Evolutionary conservation across 805 yeast species (phyloP), one percentile per base, ranked within the genome.

Genomic region (Peterozyma xylosa): DNA sequence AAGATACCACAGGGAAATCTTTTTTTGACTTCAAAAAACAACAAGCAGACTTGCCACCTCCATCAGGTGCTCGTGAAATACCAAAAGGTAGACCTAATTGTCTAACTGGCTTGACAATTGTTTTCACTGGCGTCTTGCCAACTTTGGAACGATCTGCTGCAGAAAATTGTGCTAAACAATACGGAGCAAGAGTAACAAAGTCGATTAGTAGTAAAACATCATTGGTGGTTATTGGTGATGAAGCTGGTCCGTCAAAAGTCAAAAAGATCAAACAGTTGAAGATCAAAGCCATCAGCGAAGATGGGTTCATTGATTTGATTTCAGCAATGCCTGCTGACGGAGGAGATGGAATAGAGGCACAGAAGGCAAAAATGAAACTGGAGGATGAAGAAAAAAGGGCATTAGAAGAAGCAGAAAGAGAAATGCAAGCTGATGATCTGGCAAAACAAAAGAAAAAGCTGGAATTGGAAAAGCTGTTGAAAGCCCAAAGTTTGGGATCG

Each of bases 241-340:
- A 93, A 52, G 98, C 99, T 2, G 99, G 99, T 0, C 97, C 98
- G 2, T 80, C 88, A n/a, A 93, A 93, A 62, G 78, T 93, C 37
- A 77, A 78, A 53, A 86, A 82, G 55, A 91, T 95, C 51, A 82
- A 78, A 53, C 76, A 78, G 42, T 67, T 81, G 50, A 73, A 76
- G 7, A 78, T 87, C 43, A 90, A 90, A 62, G 88, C 95, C 35
- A 82, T 91, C 47, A 81, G 78, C 54, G 96, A 93, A 61, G 86
- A 76, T 10, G 98, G 98, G 0, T 89, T 93, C 53, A 63, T 86
- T 35, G 78, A 80, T 50, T 68, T 93, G 50, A 70, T 93, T 38
- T 54, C 68, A 17, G 74, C 78, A 6, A 86, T 91, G 93, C 98
- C 99, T 0, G 82, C 81, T 2, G 89, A 83, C 50, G 99, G 99